Evolutionary conservation across 2,329 filamentous ascomycete species (phyloP).

Genomic region (Fusarium equiseti): DNA sequence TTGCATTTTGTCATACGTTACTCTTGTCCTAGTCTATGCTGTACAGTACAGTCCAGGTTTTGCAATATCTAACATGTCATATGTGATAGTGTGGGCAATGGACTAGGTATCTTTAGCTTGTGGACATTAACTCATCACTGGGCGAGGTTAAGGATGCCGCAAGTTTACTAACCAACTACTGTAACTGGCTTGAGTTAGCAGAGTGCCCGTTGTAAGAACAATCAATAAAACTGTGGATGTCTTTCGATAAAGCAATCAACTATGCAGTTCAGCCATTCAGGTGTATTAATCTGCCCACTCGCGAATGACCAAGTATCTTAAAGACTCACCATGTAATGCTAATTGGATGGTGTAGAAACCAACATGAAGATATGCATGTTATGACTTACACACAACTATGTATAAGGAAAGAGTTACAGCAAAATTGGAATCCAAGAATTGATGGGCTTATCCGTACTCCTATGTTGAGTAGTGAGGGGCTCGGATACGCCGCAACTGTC

Average conservation of each 20-base stretch:
- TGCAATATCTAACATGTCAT: background rate
- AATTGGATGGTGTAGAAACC: background rate
- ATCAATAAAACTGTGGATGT: background rate
- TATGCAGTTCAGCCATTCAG: background rate
- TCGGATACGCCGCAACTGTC: background rate
- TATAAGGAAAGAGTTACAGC: background rate
- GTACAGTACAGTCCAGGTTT: background rate
- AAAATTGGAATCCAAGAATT: background rate
- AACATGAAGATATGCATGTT: background rate
- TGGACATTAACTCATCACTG: background rate
- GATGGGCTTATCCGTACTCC: constrained; percentile 4
- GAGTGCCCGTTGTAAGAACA: background rate
- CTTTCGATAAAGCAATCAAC: background rate
- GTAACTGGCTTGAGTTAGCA: background rate
- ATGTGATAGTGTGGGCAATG: background rate
- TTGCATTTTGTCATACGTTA: background rate
- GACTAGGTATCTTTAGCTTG: background rate
- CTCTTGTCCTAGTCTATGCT: background rate
- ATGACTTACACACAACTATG: background rate
- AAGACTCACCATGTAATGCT: background rate
- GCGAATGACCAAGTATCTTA: too few species aligned
- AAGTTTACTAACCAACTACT: background rate
- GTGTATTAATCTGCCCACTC: background rate
- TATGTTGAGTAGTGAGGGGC: background rate
- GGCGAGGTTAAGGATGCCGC: background rate